Conservation (phyloP, 495 filamentous ascomycete genomes). For the Neohortaea acidophila region DNA sequence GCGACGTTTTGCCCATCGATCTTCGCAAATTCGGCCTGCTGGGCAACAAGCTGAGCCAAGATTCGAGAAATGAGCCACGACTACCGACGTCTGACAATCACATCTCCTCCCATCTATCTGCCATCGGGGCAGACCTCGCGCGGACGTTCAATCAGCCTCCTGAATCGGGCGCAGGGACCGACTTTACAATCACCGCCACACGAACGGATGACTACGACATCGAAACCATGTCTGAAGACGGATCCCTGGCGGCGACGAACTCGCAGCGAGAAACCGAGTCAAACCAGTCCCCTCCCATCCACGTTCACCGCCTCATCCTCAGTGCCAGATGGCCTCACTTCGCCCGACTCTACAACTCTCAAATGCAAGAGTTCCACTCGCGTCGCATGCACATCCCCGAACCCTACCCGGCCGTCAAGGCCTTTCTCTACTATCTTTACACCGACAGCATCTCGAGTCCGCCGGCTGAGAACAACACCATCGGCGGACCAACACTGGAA, state of each 20-base stretch:
- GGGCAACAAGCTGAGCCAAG: constrained; percentile 55
- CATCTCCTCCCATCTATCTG: constrained; percentile 35
- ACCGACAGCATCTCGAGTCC: constrained; percentile 73
- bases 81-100: constrained; percentile 37
- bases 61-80: constrained; percentile 43
- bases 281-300: constrained; percentile 61
- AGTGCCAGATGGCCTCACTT: constrained; percentile 96
- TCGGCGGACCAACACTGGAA: constrained; percentile 39
- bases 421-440: constrained; percentile 92
- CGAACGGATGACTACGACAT: constrained; percentile 53
- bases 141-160: constrained; percentile 70
- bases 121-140: constrained; percentile 67
- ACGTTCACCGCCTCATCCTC: constrained; percentile 84
- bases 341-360: constrained; percentile 68
- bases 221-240: constrained; percentile 25
- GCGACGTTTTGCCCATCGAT: constrained; percentile 84
- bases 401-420: constrained; percentile 82
- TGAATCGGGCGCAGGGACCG: constrained; percentile 62
- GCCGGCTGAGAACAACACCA: constrained; percentile 18
- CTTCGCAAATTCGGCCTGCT: constrained; percentile 72
- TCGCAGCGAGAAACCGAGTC: constrained; percentile 23
- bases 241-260: constrained; percentile 22
- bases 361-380: constrained; percentile 93
- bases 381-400: constrained; percentile 96
- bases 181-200: constrained; percentile 73